These are phyloP conservation scores for Pneumocystis jirovecii DNA, from an alignment of 1,139 yeast species.

Conservation along the genomic window DNA sequence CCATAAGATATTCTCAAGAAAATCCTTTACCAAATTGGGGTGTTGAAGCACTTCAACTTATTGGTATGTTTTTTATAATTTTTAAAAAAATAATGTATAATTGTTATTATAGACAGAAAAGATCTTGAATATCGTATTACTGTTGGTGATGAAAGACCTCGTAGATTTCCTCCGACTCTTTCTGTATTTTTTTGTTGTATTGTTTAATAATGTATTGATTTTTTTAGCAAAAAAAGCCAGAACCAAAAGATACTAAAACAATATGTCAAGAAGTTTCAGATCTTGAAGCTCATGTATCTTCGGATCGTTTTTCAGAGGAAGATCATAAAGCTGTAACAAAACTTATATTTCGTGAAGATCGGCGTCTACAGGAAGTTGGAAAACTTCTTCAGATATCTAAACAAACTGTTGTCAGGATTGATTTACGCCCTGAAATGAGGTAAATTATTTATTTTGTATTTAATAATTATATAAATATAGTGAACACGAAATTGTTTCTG, in stretches of 20 bases:
- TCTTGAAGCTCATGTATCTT: slow-evolving; percentile 18
- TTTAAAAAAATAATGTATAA: not conserved
- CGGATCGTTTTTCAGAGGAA: slow-evolving; percentile 30
- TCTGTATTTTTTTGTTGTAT: slow-evolving; percentile 42
- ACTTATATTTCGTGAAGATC: slow-evolving; percentile 58
- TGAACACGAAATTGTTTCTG: slow-evolving; percentile 44
- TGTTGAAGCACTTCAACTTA: slow-evolving; percentile 37
- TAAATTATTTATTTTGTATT: slow-evolving; percentile 19
- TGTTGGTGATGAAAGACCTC: not conserved
- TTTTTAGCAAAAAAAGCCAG: slow-evolving; percentile 1
- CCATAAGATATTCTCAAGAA: slow-evolving; percentile 38
- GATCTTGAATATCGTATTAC: not conserved
- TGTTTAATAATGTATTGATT: slow-evolving; percentile 18
- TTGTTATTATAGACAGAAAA: not conserved
- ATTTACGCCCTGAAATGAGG: slow-evolving; percentile 5
- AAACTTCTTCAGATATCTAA: slow-evolving; percentile 55
- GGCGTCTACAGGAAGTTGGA: slow-evolving; percentile 67
- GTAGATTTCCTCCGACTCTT: not conserved
- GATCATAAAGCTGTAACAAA: slow-evolving; percentile 19
- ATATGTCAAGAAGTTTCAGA: slow-evolving; percentile 5
- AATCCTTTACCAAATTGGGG: slow-evolving; percentile 28
- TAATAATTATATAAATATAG: slow-evolving; percentile 26
- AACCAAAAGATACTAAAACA: slow-evolving; percentile 11
- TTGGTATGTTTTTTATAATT: slow-evolving; percentile 27
- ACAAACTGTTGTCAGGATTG: slow-evolving; percentile 30